Conservation (phyloP, 108 stramenopile species). For the Cyclotella choctawhatcheeana region DNA sequence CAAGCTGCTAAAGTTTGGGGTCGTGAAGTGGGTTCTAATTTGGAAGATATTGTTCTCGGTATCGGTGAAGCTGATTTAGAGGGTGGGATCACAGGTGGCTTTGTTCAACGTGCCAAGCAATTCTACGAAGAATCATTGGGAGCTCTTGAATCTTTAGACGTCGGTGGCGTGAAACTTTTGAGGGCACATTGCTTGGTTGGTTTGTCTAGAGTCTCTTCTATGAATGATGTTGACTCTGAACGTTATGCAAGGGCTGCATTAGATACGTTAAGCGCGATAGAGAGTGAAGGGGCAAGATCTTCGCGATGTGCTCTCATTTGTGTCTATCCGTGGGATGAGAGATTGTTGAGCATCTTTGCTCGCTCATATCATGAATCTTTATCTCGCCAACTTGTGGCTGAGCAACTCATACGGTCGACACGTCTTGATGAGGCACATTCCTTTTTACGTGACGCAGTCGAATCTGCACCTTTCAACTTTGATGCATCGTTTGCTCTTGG, state of each 20-base stretch:
- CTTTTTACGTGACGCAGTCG: conserved; percentile 65
- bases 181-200: conserved; percentile 32
- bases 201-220: conserved; percentile 22
- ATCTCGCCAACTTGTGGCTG: conserved; percentile 68
- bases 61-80: conserved; percentile 75
- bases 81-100: conserved; percentile 56
- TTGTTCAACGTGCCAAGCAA: conserved; percentile 25
- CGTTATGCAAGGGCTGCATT: conserved; percentile 29
- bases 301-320: conserved; percentile 12
- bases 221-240: conserved; percentile 11
- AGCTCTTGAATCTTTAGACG: neutral
- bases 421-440: conserved; percentile 52
- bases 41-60: conserved; percentile 60
- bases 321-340: conserved; percentile 21
- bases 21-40: conserved; percentile 19
- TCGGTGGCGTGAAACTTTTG: conserved; percentile 1
- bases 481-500: conserved; percentile 67
- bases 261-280: conserved; percentile 4
- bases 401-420: conserved; percentile 54
- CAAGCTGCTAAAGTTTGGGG: conserved; percentile 46
- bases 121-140: conserved; percentile 38
- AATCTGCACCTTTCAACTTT: conserved; percentile 57
- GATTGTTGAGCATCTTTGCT: conserved; percentile 16
- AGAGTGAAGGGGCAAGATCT: neutral
- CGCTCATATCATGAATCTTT: conserved; percentile 51